Base-by-base conservation (phyloP, 23 red algal species). In the Gracilaria domingensis region DNA sequence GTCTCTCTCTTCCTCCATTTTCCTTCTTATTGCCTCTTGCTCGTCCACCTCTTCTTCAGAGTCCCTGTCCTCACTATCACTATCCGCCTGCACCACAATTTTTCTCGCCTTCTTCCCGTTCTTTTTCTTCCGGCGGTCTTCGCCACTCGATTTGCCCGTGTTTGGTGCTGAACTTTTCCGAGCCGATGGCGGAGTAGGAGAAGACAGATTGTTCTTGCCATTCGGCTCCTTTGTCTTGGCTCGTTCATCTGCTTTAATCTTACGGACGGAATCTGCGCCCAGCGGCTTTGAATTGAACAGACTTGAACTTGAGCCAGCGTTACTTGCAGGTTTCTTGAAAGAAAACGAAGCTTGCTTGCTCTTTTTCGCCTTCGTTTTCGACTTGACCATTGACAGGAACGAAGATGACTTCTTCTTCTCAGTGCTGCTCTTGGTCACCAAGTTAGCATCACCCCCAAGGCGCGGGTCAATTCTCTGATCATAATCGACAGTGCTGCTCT, bases 11-110 rank as follows among this genome's bases (percentile, higher is more conserved):
- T 48, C 20, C 51, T 75, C 28, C 9, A 88, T 0, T 12, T 39
- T 18, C 35, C 51, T 51, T 33, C 58, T 72, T 58, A 29, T 28
- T 61, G 20, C 48, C 14, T 75, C 17, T 53, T 74, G 69, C 23
- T 77, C 84, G 55, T 58, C 50, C 25, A 62, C 47, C 26, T 75
- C 84, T 58, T 88, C 84, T 9, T 74, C 84, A 75, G 66, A 75
- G 14, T 88, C 69, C 4, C 78, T 65, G 37, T 42, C 54, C 37
- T 82, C 58, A 18, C 34, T 40, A 33, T 82, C 79, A 42, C 58
- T 65, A 16, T 82, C 79, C 8, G 33, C 49, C 33, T 82, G 54
- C 7, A 59, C 49, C 2, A 82, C 37, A 44, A 82, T 60, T 29
- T 23, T 59, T 62, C 79, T 59, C 23, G 79, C 16, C 28, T 82